phyloP scores from a whole-genome alignment of 345 rosid species.

The Hibiscus tridactylites region DNA sequence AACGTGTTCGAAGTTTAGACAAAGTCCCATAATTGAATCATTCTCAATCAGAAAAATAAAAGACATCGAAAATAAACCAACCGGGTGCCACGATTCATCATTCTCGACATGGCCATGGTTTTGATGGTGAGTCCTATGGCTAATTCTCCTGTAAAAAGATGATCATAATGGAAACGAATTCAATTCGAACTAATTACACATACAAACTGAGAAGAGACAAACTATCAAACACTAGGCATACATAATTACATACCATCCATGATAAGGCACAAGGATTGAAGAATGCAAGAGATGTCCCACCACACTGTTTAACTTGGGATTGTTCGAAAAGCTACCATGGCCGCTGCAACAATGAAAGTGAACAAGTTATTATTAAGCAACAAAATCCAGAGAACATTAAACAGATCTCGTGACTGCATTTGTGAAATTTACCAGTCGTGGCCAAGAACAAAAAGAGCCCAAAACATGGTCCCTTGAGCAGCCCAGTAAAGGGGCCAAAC shows the following conservation, averaged over 20 bases:
- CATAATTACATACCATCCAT: conserved; percentile 57
- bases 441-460: neutral
- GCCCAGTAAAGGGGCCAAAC: neutral
- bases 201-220: neutral
- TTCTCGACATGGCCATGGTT: conserved; percentile 94
- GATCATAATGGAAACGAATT: conserved; percentile 2
- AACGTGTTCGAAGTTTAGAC: neutral
- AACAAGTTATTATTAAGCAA: neutral
- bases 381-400: neutral
- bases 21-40: neutral
- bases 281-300: conserved; percentile 86
- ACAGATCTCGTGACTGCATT: no score
- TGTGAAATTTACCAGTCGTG: neutral
- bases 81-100: conserved; percentile 96
- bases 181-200: neutral
- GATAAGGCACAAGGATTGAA: conserved; percentile 86
- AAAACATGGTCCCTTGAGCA: neutral
- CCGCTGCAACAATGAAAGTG: conserved; percentile 43
- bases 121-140: conserved; percentile 94
- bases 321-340: conserved; percentile 85
- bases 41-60: neutral
- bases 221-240: neutral
- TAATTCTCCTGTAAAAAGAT: conserved; percentile 60
- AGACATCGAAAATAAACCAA: conserved; percentile 18
- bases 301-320: conserved; percentile 60